phyloP scores from a whole-genome alignment of 495 filamentous ascomycete species.

The Aspergillus bertholletiae region DNA sequence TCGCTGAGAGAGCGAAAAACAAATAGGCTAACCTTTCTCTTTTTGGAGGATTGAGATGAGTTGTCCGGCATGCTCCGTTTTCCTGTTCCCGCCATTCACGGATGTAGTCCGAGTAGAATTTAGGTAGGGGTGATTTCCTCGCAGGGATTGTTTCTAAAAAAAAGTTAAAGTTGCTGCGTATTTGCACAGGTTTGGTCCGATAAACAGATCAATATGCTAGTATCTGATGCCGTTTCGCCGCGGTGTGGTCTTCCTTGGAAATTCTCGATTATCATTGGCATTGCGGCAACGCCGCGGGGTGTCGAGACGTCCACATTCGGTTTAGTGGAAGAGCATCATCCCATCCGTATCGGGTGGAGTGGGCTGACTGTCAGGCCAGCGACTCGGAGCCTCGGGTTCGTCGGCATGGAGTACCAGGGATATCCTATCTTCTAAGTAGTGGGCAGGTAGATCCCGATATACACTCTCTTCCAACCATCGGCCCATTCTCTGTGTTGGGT shows the following conservation, averaged over 20 bases:
- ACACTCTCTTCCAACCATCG: not conserved
- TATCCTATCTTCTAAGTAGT: not conserved
- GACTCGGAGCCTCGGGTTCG: not conserved
- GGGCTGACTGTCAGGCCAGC: slow-evolving; percentile 6
- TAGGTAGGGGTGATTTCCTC: not conserved
- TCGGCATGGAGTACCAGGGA: not conserved
- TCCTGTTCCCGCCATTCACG: slow-evolving; percentile 21
- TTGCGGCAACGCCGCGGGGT: not conserved
- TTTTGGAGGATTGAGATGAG: slow-evolving; percentile 26
- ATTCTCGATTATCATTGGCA: not conserved
- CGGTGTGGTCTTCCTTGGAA: not conserved
- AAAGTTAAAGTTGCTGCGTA: not conserved
- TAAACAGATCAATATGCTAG: not conserved
- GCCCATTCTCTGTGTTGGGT: not conserved
- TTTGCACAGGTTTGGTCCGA: not conserved
- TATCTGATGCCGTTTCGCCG: not conserved
- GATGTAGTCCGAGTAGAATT: not conserved
- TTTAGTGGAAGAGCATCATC: slow-evolving; percentile 9
- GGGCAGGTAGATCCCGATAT: not conserved
- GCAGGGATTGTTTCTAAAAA: not conserved
- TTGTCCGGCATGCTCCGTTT: slow-evolving; percentile 33
- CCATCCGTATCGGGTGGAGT: slow-evolving; percentile 3
- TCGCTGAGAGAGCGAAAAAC: not conserved
- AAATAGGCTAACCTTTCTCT: slow-evolving; percentile 35
- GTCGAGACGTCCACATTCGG: slow-evolving; percentile 2